Conservation (phyloP, 495 filamentous ascomycete species). For the Penicillium goetzii region DNA sequence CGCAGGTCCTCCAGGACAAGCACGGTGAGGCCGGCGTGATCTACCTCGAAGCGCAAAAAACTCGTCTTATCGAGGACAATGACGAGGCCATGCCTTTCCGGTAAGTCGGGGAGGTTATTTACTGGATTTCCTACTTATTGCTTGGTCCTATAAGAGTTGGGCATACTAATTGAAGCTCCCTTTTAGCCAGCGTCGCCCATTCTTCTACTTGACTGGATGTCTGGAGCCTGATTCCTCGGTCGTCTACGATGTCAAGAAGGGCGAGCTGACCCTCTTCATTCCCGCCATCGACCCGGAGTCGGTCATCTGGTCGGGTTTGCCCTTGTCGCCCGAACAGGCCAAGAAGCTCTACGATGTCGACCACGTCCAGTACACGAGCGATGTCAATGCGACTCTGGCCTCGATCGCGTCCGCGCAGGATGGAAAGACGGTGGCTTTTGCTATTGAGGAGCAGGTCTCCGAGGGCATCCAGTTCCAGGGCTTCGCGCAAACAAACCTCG, state of each 20-base stretch:
- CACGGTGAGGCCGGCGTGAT: slow-evolving; percentile 51
- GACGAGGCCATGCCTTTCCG: slow-evolving; percentile 78
- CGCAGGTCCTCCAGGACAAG: slow-evolving; percentile 62
- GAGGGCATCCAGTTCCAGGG: slow-evolving; percentile 64
- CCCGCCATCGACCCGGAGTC: slow-evolving; percentile 83
- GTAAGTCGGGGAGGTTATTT: slow-evolving; percentile 41
- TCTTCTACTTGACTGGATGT: slow-evolving; percentile 95
- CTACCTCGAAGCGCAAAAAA: slow-evolving; percentile 86
- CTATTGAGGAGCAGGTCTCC: slow-evolving; percentile 72
- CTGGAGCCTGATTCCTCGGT: slow-evolving; percentile 78
- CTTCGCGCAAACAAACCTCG: slow-evolving; percentile 64
- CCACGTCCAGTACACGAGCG: slow-evolving; percentile 65
- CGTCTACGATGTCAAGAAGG: slow-evolving; percentile 73
- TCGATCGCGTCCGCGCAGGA: slow-evolving; percentile 43
- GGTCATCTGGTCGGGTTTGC: slow-evolving; percentile 96
- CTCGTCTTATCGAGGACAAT: slow-evolving; percentile 77
- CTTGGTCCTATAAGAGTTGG: not conserved
- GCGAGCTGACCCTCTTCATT: slow-evolving; percentile 85
- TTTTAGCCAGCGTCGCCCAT: slow-evolving; percentile 76
- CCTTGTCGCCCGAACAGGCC: slow-evolving; percentile 75
- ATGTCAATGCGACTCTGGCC: slow-evolving; percentile 68
- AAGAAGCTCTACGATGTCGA: slow-evolving; percentile 81
- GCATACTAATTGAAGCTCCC: slow-evolving; percentile 10
- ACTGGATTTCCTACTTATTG: slow-evolving; percentile 16
- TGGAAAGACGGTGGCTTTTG: slow-evolving; percentile 62